Evolutionary conservation across 73 alveolate genomes (phyloP).

Genomic region (Paramecium sexaurelia): DNA sequence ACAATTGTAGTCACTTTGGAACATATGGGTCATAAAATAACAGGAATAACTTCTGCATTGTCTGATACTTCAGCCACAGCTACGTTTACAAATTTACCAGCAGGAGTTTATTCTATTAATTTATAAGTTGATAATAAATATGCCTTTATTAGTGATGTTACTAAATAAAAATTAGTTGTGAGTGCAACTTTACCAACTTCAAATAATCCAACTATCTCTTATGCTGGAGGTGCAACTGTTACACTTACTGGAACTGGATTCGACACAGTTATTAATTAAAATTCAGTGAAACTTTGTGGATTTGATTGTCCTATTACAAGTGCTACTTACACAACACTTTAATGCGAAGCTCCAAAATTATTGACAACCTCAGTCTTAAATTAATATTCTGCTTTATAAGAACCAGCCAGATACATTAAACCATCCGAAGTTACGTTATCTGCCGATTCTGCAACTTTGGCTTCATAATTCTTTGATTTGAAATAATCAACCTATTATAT

Average conservation of each 20-base stretch:
- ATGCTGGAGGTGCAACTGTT: constrained; percentile 35
- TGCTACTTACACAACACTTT: not conserved
- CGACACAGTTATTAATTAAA: not conserved
- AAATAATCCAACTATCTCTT: not conserved
- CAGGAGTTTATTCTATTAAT: constrained; percentile 83
- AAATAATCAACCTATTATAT: constrained; percentile 7
- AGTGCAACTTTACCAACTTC: not conserved
- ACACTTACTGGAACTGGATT: constrained; percentile 51
- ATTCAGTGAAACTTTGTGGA: not conserved
- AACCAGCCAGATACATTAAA: not conserved
- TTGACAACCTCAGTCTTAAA: not conserved
- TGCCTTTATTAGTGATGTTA: not conserved
- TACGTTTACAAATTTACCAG: constrained; percentile 78
- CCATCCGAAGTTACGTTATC: not conserved
- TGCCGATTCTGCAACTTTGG: not conserved
- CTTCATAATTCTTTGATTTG: not conserved
- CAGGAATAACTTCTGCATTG: constrained; percentile 81
- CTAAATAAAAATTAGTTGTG: not conserved
- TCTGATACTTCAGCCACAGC: constrained; percentile 79
- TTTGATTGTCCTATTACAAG: constrained; percentile 3
- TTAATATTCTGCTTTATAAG: not conserved
- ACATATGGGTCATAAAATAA: not conserved
- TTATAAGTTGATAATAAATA: constrained; percentile 75
- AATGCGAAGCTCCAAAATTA: constrained; percentile 38
- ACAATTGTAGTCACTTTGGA: not conserved